Evolutionary conservation across 768 basidiomycete genomes (phyloP), one percentile per base, ranked within the genome.

Genomic region (Chlorophyllum brunneum): DNA sequence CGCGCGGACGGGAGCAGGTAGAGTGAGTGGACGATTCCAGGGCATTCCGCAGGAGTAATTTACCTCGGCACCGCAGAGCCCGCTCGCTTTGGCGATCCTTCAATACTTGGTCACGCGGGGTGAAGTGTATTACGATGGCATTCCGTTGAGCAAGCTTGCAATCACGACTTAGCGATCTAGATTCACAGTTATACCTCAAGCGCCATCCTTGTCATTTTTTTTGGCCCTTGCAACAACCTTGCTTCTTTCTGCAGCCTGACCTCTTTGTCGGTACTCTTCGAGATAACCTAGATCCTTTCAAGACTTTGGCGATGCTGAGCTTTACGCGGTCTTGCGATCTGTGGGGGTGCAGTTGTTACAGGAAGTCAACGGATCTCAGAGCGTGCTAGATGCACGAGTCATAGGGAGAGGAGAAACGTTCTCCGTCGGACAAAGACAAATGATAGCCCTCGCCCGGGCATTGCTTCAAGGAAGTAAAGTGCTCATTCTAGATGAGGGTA

Each of bases 401-500:
- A 60, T 73, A 7, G 70, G 70, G 3, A 85, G 85, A 4, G 88
- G 88, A 5, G 65, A 74, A 16, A 91, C 91, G 62, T 79, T 91
- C 56, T 86, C 85, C 1, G 82, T 86, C 37, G 89, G 89, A 20
- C 87, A 91, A 60, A 66, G 87, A 8, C 88, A 91, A 59, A 75
- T 86, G 41, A 74, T 86, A 41, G 82, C 82, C 7, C 72, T 86
- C 62, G 83, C 83, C 4, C 70, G 84, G 30, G 84, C 84, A 2
- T 74, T 85, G 55, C 68, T 85, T 9, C 71, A 80, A 27, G 73
- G 76, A 38, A 83, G 78, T 65, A 75, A 80, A 39, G 69, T 86
- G 27, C 74, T 86, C 41, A 79, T 86, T 37, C 66, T 85, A 33
- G 82, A 82, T 61, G 83, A 84, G 66, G 83, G 82, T 65, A 67